Conservation (phyloP, 441 rosid species). For the Corymbia calophylla region DNA sequence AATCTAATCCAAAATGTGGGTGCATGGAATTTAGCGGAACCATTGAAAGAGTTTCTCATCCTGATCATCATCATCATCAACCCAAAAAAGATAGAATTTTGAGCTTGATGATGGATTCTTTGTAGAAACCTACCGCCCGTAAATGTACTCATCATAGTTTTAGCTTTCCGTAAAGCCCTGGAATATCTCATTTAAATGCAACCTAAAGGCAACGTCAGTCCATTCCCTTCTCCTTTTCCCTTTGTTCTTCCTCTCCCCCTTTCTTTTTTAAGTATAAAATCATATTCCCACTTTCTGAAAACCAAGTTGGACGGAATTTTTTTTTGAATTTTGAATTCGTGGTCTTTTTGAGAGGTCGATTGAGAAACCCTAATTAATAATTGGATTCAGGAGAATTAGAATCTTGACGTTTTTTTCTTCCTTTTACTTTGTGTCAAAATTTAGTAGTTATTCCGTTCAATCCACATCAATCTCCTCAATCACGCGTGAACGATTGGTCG, state of each 20-base stretch:
- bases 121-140: conserved; percentile 29
- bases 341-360: background rate
- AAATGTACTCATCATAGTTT: conserved; percentile 26
- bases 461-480: background rate
- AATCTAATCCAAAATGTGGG: conserved; percentile 17
- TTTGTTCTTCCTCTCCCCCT: background rate
- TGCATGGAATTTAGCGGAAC: conserved; percentile 23
- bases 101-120: conserved; percentile 18
- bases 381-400: conserved; percentile 25
- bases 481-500: background rate
- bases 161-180: conserved; percentile 41
- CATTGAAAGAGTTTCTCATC: conserved; percentile 9
- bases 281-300: background rate
- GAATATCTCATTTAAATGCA: conserved; percentile 39
- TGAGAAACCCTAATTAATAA: conserved; percentile 5
- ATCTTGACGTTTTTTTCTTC: background rate
- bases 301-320: conserved; percentile 14
- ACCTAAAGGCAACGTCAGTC: conserved; percentile 5
- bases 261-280: background rate
- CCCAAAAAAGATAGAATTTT: background rate
- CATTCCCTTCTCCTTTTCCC: conserved; percentile 1
- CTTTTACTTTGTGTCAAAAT: background rate
- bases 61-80: background rate
- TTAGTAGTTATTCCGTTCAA: conserved; percentile 7
- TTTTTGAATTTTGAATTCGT: background rate